Evolutionary conservation across 345 rosid species (phyloP).

Genomic region (Kernera saxatilis): DNA sequence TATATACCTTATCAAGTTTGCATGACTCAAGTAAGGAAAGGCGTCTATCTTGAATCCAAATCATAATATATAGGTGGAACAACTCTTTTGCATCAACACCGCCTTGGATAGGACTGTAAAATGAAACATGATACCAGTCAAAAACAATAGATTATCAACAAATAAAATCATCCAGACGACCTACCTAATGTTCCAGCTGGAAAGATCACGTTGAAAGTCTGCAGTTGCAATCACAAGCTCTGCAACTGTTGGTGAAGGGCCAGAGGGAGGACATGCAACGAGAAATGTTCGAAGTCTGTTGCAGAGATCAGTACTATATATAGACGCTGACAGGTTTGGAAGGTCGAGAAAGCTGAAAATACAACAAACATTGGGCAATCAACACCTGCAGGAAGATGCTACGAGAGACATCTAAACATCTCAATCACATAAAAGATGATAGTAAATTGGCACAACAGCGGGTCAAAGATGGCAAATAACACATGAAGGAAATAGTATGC

Average conservation of each 20-base stretch:
- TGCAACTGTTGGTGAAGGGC: constrained; percentile 84
- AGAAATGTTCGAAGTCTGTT: constrained; percentile 81
- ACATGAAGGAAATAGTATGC: not conserved
- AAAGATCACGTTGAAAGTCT: constrained; percentile 93
- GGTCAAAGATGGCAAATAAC: not conserved
- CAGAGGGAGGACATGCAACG: constrained; percentile 90
- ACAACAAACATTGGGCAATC: constrained; percentile 5
- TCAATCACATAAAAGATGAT: not conserved
- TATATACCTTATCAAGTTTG: constrained; percentile 83
- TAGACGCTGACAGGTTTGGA: constrained; percentile 80
- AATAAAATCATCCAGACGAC: constrained; percentile 8
- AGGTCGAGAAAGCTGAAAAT: constrained; percentile 84
- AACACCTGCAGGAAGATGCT: constrained; percentile 12
- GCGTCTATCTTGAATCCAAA: constrained; percentile 97
- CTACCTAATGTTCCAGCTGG: constrained; percentile 79
- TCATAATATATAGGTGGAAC: constrained; percentile 86
- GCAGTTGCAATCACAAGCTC: constrained; percentile 93
- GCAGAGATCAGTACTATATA: constrained; percentile 91
- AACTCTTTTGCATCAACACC: constrained; percentile 96
- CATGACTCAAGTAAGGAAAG: constrained; percentile 84
- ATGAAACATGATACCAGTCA: constrained; percentile 7
- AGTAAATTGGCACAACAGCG: not conserved
- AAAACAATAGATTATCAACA: not conserved
- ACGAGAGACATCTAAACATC: not conserved
- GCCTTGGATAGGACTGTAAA: constrained; percentile 76